phyloP scores from a whole-genome alignment of 1,284 basidiomycete genomes.

The Flammula alnicola region DNA sequence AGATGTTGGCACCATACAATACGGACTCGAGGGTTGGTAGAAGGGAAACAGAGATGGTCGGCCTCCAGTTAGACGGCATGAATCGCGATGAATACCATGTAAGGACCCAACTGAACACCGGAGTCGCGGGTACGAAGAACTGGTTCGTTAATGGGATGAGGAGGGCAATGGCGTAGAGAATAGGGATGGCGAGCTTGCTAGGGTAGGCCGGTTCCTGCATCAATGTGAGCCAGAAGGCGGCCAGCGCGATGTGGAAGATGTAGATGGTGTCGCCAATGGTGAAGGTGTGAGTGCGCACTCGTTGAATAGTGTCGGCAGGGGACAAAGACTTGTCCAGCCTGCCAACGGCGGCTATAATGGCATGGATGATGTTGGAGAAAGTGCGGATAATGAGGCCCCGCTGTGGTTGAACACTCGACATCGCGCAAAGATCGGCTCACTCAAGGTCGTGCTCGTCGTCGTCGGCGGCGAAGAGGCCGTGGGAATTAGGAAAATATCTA shows the following conservation, averaged over 20 bases:
- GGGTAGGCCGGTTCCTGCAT: slow-evolving; percentile 78
- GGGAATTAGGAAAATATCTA: slow-evolving; percentile 9
- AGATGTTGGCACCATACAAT: slow-evolving; percentile 96
- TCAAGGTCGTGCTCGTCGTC: slow-evolving; percentile 20
- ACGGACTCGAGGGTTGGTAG: slow-evolving; percentile 95
- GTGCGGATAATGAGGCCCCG: slow-evolving; percentile 18
- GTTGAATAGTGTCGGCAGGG: slow-evolving; percentile 69
- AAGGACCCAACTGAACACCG: slow-evolving; percentile 86
- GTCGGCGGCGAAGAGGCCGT: slow-evolving; percentile 21
- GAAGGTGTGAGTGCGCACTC: slow-evolving; percentile 66
- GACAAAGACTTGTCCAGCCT: slow-evolving; percentile 81
- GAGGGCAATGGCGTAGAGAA: slow-evolving; percentile 70
- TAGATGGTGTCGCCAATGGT: slow-evolving; percentile 64
- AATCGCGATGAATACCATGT: slow-evolving; percentile 88
- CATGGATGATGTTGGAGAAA: slow-evolving; percentile 29
- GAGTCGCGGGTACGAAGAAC: slow-evolving; percentile 90
- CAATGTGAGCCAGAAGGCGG: slow-evolving; percentile 77
- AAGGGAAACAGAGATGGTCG: slow-evolving; percentile 88
- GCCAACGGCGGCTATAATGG: slow-evolving; percentile 61
- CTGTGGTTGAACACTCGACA: slow-evolving; percentile 18
- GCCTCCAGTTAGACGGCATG: slow-evolving; percentile 78
- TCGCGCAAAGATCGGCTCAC: slow-evolving; percentile 16
- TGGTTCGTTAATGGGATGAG: slow-evolving; percentile 90
- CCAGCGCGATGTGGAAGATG: slow-evolving; percentile 66
- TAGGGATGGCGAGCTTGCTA: slow-evolving; percentile 82